Evolutionary conservation across 2,329 filamentous ascomycete species (phyloP).

Genomic region (Chrysosphaeria jannelii): DNA sequence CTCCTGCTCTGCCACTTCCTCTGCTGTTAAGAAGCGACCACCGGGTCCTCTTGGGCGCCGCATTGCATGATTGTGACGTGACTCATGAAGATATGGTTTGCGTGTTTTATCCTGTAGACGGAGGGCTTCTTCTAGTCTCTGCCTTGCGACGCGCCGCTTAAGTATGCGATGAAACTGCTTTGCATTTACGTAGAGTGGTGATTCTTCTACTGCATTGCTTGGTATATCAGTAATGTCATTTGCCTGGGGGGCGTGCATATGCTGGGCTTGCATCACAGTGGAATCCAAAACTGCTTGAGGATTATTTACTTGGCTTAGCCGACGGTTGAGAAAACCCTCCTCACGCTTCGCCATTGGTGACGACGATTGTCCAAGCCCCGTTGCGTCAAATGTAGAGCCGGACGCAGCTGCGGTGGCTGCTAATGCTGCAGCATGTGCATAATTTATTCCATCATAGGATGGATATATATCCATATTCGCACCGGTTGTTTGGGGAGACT

Average conservation of each 20-base stretch:
- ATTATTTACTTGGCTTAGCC: slow-evolving; percentile 17
- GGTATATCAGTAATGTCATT: slow-evolving; percentile 67
- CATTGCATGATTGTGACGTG: slow-evolving; percentile 95
- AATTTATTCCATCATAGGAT: too few relatives aligned
- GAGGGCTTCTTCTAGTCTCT: slow-evolving; percentile 77
- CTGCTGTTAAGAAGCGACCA: slow-evolving; percentile 81
- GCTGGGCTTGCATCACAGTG: slow-evolving; percentile 28
- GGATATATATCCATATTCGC: too few relatives aligned
- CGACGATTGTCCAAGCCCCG: too few relatives aligned
- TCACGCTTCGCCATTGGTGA: too few relatives aligned
- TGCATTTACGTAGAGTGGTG: slow-evolving; percentile 87
- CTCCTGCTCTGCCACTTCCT: slow-evolving; percentile 80
- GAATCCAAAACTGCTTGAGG: slow-evolving; percentile 26
- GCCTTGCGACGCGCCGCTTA: slow-evolving; percentile 74
- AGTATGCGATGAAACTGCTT: slow-evolving; percentile 96
- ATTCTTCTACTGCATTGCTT: slow-evolving; percentile 48
- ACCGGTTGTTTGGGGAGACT: too few relatives aligned
- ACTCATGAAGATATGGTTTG: slow-evolving; percentile 93
- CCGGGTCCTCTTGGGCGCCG: slow-evolving; percentile 75
- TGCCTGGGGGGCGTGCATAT: slow-evolving; percentile 39
- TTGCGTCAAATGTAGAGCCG: too few relatives aligned
- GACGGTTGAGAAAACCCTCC: too few relatives aligned
- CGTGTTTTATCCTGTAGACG: slow-evolving; percentile 80
- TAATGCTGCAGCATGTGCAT: too few relatives aligned
- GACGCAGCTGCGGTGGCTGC: too few relatives aligned